These are phyloP conservation scores for Quercus alba DNA, from an alignment of 306 rosid genomes.

Conservation along the genomic window DNA sequence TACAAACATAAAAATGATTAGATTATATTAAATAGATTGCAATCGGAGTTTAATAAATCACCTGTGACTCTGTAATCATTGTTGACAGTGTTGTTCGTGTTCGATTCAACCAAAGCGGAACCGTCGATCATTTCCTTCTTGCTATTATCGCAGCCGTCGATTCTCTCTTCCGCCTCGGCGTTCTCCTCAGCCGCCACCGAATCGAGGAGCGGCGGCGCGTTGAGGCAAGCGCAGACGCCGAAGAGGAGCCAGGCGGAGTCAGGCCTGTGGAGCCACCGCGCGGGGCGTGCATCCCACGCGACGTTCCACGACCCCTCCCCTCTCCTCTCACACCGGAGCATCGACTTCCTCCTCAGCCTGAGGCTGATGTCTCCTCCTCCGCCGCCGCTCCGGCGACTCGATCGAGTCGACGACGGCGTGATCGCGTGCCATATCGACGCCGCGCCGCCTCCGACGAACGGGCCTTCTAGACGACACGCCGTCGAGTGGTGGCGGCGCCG, in stretches of 20 bases:
- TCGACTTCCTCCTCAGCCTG: constrained; percentile 27
- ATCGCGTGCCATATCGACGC: constrained; percentile 90
- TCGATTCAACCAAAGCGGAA: constrained; percentile 7
- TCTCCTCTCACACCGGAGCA: constrained; percentile 48
- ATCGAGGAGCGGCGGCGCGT: constrained; percentile 40
- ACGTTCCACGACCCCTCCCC: constrained; percentile 98
- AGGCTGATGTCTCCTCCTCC: background rate
- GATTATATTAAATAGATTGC: background rate
- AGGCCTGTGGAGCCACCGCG: constrained; percentile 86
- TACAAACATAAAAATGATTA: no score
- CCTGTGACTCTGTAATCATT: constrained; percentile 73
- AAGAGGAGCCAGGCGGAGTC: constrained; percentile 91
- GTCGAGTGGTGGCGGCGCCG: constrained; percentile 56
- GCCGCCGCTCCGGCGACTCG: constrained; percentile 12
- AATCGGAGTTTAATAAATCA: constrained; percentile 14
- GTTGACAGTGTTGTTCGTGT: constrained; percentile 23
- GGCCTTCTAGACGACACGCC: constrained; percentile 39
- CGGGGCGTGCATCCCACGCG: constrained; percentile 87
- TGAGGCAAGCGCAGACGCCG: constrained; percentile 79
- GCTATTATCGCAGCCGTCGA: constrained; percentile 5
- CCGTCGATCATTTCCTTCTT: constrained; percentile 15
- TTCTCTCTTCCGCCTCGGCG: constrained; percentile 11
- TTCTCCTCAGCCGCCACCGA: constrained; percentile 1
- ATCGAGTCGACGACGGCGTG: constrained; percentile 37
- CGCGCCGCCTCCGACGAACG: constrained; percentile 35